Base-by-base conservation (phyloP, 2,329 filamentous ascomycete genomes). In the Neopestalotiopsis rosae region DNA sequence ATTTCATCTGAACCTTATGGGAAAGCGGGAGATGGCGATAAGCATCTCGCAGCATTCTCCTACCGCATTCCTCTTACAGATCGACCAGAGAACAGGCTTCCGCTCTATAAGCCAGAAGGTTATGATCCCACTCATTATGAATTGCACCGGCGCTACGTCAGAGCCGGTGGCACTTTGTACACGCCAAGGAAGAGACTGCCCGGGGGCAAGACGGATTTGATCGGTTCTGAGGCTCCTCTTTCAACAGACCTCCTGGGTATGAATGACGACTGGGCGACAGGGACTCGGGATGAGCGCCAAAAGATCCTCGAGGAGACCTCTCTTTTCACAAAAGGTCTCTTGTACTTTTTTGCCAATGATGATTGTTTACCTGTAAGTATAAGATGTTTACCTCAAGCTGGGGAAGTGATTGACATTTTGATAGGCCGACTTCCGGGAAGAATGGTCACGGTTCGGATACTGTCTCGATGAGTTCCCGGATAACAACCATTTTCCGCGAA, bases 381-480 rank as follows among this genome's bases (percentile, higher is more conserved):
- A 69, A 64, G 6, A 9, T 4, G 6, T 20, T 24, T 52, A 24
- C n/a, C 10, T 9, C 7, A 3, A 40, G 14, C 58, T 24, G 5
- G 24, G 3, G 24, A 4, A 28, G 24, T 42, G 4, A 17, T 20
- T 63, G 10, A 63, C 20, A 34, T 5, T 63, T 12, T 42, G 61
- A 40, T 65, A 73, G 68, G 69, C 72, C 49, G 12, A 62, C 30
- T 38, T 68, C 42, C 58, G 72, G 34, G 68, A 67, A 30, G 67
- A 72, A 42, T 75, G 72, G 72, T 71, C 67, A 17, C 65, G 69
- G 6, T 72, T 70, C 59, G 75, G 76, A 4, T 76, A 76, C 59
- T 73, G 69, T 61, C 70, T 68, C 38, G 75, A 77, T 34, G 74
- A 78, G 70, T 77, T 75, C 66, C 69, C 66, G 1, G 71, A 72